These are phyloP conservation scores for Mimosa bimucronata DNA, from an alignment of 306 rosid genomes.

Conservation along the genomic window DNA sequence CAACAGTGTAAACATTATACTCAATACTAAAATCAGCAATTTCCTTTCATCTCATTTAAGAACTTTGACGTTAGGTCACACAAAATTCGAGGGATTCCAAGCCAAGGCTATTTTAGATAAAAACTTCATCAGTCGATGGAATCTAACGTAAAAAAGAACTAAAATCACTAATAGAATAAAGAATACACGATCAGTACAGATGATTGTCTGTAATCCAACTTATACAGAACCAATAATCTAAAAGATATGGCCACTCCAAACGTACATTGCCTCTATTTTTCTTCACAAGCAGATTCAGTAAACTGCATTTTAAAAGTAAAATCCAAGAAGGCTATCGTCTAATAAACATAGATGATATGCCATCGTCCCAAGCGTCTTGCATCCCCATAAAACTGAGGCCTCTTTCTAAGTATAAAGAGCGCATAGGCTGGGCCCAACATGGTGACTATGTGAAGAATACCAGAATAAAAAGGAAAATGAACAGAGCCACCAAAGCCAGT, in stretches of 20 bases:
- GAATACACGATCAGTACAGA: background rate
- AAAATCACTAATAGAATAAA: conserved; percentile 6
- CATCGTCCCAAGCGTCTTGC: conserved; percentile 32
- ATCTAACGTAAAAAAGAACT: background rate
- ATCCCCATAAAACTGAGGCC: conserved; percentile 30
- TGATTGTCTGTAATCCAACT: conserved; percentile 25
- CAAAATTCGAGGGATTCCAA: background rate
- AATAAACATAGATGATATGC: background rate
- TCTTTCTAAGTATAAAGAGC: conserved; percentile 39
- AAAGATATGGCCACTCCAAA: conserved; percentile 8
- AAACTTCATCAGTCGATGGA: background rate
- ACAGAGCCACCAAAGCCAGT: conserved; percentile 47
- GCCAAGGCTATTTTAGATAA: background rate
- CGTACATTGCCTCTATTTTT: conserved; percentile 26
- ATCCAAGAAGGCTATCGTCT: conserved; percentile 14
- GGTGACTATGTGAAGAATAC: conserved; percentile 80
- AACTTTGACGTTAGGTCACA: background rate
- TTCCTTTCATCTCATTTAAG: too few species aligned
- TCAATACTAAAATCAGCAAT: too few species aligned
- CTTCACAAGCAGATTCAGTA: conserved; percentile 36
- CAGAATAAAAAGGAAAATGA: conserved; percentile 84
- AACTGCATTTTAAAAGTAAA: conserved; percentile 27
- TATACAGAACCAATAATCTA: conserved; percentile 37
- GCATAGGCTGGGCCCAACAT: conserved; percentile 25
- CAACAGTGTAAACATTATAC: too few species aligned